Evolutionary conservation across 176 grass and related monocot species (phyloP).

Genomic region (Tillandsia leiboldiana): DNA sequence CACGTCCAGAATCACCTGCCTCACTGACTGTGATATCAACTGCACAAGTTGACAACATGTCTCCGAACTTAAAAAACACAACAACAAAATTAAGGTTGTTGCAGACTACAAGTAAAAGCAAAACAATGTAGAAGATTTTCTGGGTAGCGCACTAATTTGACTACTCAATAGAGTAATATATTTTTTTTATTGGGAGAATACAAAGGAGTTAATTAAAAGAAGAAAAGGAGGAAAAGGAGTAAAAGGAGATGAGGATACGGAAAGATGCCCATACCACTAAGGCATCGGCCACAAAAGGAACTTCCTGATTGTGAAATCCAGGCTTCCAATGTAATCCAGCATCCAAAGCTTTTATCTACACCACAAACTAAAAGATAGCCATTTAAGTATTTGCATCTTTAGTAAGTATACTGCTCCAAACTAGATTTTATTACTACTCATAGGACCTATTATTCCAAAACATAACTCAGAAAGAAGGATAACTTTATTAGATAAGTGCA

Average conservation of each 20-base stretch:
- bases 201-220: background rate
- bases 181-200: too few species aligned
- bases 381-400: background rate
- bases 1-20: conserved; percentile 74
- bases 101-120: too few species aligned
- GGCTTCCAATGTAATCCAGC: conserved; percentile 37
- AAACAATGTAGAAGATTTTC: too few species aligned
- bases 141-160: too few species aligned
- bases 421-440: too few species aligned
- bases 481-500: too few species aligned
- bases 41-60: conserved; percentile 19
- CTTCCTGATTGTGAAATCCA: conserved; percentile 37
- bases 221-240: background rate
- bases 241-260: background rate
- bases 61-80: background rate
- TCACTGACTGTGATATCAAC: conserved; percentile 54
- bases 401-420: background rate
- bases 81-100: too few species aligned
- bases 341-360: conserved; percentile 67
- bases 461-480: too few species aligned
- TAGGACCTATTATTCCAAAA: too few species aligned
- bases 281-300: conserved; percentile 47
- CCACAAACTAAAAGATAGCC: conserved; percentile 30
- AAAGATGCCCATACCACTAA: conserved; percentile 34
- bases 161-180: too few species aligned